Percentiles rank a stretch among this genome's conserved stretches.
Evolutionary conservation across 495 filamentous ascomycete species (phyloP).

Genomic region (Cercophora samala): DNA sequence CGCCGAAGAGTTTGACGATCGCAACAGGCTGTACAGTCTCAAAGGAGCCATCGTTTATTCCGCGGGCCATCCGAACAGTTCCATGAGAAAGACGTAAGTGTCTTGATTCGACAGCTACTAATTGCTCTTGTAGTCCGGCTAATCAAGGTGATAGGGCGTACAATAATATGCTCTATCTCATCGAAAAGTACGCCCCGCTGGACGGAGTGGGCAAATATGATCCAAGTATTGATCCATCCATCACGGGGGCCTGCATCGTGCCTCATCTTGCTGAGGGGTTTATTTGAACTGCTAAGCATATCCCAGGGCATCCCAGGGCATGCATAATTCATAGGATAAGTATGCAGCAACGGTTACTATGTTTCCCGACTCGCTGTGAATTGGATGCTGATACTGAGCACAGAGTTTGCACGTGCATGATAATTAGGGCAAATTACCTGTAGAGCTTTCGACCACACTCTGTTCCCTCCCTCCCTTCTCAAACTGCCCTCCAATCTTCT

Average conservation of each 20-base stretch:
- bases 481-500: conserved; percentile 3
- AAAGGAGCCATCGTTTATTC: conserved; percentile 13
- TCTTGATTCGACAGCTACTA: neutral
- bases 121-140: neutral
- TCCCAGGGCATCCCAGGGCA: too few relatives aligned
- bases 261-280: conserved; percentile 2
- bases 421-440: too few relatives aligned
- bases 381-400: too few relatives aligned
- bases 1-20: conserved; percentile 14
- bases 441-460: too few relatives aligned
- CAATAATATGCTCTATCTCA: conserved; percentile 14
- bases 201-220: conserved; percentile 4
- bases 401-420: too few relatives aligned
- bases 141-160: conserved; percentile 3
- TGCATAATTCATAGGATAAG: too few relatives aligned
- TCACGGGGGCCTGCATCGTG: conserved; percentile 5
- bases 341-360: too few relatives aligned
- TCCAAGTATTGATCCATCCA: neutral
- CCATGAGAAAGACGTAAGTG: conserved; percentile 9
- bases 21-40: conserved; percentile 9
- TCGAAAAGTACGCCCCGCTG: conserved; percentile 12
- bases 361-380: too few relatives aligned
- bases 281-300: neutral
- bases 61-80: conserved; percentile 1
- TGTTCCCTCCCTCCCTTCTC: too few relatives aligned